Percentiles rank a stretch among this genome's conserved stretches.
phyloP scores from a whole-genome alignment of 2,329 filamentous ascomycete genomes.

The Capronia epimyces region DNA sequence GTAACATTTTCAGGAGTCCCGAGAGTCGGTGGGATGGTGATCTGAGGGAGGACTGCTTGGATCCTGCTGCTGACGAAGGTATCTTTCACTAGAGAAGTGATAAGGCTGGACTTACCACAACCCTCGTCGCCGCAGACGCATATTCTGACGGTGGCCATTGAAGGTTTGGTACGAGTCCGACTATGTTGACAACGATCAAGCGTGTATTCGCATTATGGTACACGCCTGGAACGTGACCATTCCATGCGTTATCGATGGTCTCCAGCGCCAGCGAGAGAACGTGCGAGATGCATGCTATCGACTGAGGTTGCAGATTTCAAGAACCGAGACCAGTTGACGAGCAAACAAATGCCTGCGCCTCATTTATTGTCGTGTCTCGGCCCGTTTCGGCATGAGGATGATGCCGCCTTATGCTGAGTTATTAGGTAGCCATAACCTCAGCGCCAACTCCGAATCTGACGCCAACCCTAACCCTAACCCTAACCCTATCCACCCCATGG shows the following conservation, averaged over 20 bases:
- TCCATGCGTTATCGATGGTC: background rate
- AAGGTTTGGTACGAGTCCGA: background rate
- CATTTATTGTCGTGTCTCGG: too few relatives aligned
- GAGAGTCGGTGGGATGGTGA: slow-evolving; percentile 88
- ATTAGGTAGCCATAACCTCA: too few relatives aligned
- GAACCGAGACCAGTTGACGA: too few relatives aligned
- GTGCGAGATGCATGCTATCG: too few relatives aligned
- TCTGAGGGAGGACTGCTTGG: slow-evolving; percentile 85
- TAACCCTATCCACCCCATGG: too few relatives aligned
- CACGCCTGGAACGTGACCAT: background rate
- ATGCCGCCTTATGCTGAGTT: too few relatives aligned
- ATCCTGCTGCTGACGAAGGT: slow-evolving; percentile 95
- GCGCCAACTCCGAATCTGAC: too few relatives aligned
- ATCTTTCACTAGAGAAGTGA: slow-evolving; percentile 93
- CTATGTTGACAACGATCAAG: background rate
- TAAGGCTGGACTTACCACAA: slow-evolving; percentile 88
- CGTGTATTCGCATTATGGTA: background rate
- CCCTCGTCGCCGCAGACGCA: slow-evolving; percentile 96
- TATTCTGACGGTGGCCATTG: slow-evolving; percentile 61
- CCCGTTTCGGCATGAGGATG: too few relatives aligned
- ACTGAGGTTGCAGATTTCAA: too few relatives aligned
- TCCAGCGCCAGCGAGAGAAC: too few relatives aligned
- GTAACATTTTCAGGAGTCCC: slow-evolving; percentile 95
- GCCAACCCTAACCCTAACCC: too few relatives aligned
- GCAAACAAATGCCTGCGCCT: too few relatives aligned